Conservation (phyloP, 2,329 filamentous ascomycete species). For the Diaporthe ilicicola region DNA sequence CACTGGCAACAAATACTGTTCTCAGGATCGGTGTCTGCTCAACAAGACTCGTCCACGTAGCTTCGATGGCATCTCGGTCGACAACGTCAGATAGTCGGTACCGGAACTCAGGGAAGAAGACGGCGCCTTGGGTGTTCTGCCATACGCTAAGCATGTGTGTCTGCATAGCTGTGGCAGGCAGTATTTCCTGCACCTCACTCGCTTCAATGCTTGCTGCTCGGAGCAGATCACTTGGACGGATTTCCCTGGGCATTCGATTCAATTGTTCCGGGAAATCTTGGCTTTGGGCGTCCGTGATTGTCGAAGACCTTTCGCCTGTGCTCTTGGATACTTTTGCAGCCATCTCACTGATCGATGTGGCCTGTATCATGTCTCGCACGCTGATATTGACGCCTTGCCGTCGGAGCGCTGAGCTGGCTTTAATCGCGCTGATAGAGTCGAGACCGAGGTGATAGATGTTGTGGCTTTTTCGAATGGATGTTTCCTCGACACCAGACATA, state of each 20-base stretch:
- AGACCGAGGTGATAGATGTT: constrained; percentile 86
- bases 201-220: constrained; percentile 48
- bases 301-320: neutral
- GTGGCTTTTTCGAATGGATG: constrained; percentile 66
- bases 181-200: constrained; percentile 59
- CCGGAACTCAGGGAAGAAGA: constrained; percentile 79
- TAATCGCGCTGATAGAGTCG: constrained; percentile 92
- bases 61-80: constrained; percentile 51
- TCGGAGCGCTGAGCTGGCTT: constrained; percentile 76
- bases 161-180: constrained; percentile 82
- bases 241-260: constrained; percentile 42
- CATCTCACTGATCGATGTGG: constrained; percentile 73
- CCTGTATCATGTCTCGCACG: constrained; percentile 76
- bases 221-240: constrained; percentile 53
- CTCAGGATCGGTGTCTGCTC: constrained; percentile 70
- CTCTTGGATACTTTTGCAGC: neutral
- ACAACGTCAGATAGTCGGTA: constrained; percentile 60
- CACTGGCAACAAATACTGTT: constrained; percentile 69
- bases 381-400: constrained; percentile 68
- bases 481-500: constrained; percentile 67
- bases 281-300: neutral
- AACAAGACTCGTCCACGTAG: constrained; percentile 70
- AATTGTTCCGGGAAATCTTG: constrained; percentile 28
- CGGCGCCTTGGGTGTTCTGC: constrained; percentile 69
- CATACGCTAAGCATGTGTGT: constrained; percentile 82